Evolutionary conservation across 2,329 filamentous ascomycete genomes (phyloP).

Genomic region (Lecanoromycetidae sp.): DNA sequence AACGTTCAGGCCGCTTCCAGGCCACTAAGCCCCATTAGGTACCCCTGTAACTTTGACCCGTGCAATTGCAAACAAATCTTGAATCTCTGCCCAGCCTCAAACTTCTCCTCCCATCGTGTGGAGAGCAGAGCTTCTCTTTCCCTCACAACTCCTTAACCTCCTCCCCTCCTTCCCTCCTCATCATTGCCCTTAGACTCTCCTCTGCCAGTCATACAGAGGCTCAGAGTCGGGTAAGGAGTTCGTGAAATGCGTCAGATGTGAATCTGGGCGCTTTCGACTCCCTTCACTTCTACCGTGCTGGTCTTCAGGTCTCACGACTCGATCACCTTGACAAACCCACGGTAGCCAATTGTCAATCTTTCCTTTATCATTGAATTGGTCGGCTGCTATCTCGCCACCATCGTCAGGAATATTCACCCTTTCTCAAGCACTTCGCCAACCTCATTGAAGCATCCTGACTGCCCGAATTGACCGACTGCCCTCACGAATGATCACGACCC

Average conservation of each 20-base stretch:
- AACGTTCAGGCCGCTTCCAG: conserved; percentile 6
- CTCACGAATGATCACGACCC: not conserved
- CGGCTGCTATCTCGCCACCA: not conserved
- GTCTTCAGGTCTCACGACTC: conserved; percentile 7
- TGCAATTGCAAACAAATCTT: conserved; percentile 8
- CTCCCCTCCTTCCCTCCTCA: conserved; percentile 9
- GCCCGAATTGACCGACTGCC: not conserved
- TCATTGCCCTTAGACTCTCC: conserved; percentile 13
- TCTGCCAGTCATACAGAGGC: conserved; percentile 20
- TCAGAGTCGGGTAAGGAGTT: conserved; percentile 15
- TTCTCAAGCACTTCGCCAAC: not conserved
- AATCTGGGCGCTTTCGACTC: conserved; percentile 12
- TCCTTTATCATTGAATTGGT: conserved; percentile 8
- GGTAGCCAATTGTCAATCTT: conserved; percentile 7
- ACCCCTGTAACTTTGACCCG: conserved; percentile 9
- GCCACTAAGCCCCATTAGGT: conserved; percentile 4
- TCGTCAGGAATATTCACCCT: not conserved
- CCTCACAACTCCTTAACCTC: conserved; percentile 2
- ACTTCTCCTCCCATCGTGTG: conserved; percentile 11
- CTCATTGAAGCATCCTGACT: not conserved
- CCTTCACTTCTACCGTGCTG: conserved; percentile 14
- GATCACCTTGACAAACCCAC: conserved; percentile 12
- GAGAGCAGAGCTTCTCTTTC: conserved; percentile 15
- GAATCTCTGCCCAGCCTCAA: conserved; percentile 8
- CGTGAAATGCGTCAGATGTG: conserved; percentile 16